Percentiles rank a stretch among this genome's conserved stretches.
Evolutionary conservation across 116 monocot genomes (phyloP).

Genomic region (Phalaenopsis hybrid): DNA sequence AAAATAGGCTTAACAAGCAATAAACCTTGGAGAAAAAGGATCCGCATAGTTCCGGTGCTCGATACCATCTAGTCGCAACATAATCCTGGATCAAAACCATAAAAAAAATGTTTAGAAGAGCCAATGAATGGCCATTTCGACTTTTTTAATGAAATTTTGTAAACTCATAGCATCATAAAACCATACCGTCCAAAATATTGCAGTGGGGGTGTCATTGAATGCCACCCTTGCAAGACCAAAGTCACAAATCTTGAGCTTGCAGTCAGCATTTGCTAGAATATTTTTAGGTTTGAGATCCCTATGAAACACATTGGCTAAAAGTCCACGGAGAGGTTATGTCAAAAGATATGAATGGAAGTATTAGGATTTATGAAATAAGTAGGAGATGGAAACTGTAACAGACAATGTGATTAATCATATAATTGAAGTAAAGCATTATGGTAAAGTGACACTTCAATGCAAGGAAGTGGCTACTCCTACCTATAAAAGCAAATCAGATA

Average conservation of each 20-base stretch:
- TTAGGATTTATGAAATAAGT: not conserved
- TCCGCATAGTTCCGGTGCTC: constrained; percentile 52
- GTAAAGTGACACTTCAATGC: not conserved
- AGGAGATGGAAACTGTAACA: not conserved
- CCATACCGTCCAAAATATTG: constrained; percentile 59
- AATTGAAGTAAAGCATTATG: not conserved
- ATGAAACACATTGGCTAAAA: constrained; percentile 52
- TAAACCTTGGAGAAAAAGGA: constrained; percentile 55
- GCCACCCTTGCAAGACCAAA: constrained; percentile 62
- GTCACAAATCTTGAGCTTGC: constrained; percentile 59
- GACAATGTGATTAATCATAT: not conserved
- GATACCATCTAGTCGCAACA: constrained; percentile 62
- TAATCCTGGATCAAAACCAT: constrained; percentile 33
- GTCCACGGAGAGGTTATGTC: not conserved
- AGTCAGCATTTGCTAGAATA: constrained; percentile 58
- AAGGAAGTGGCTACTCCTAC: not conserved
- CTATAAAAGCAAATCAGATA: not conserved
- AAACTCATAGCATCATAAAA: not conserved
- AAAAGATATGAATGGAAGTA: not conserved
- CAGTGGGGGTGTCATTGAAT: constrained; percentile 50
- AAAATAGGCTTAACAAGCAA: constrained; percentile 10
- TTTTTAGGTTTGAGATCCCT: constrained; percentile 64
- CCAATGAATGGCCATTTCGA: not conserved
- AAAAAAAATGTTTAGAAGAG: not conserved
- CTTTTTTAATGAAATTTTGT: not conserved